Percentiles rank a stretch among this genome's conserved stretches.
Conservation (phyloP, 2,329 filamentous ascomycete species). For the Chalara sp. region DNA sequence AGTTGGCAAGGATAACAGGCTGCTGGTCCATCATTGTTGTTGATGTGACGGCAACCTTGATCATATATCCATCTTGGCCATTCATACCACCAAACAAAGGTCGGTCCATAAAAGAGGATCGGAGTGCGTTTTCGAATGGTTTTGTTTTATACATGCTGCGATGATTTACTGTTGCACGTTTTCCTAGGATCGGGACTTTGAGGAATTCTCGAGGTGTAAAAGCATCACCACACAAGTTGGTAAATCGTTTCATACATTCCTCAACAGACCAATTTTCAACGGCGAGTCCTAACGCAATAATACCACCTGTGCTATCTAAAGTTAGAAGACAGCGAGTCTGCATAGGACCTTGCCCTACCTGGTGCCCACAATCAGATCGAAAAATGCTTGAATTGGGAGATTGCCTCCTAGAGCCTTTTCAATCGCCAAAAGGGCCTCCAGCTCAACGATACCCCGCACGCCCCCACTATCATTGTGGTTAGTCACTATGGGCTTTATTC, state of each 20-base stretch:
- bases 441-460: not conserved
- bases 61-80: not conserved
- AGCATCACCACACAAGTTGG: too few relatives aligned
- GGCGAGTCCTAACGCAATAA: too few relatives aligned
- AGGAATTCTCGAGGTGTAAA: too few relatives aligned
- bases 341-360: not conserved
- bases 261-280: too few relatives aligned
- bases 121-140: not conserved
- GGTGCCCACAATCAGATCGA: not conserved
- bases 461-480: not conserved
- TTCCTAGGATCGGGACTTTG: not conserved
- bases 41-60: conserved; percentile 32
- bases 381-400: not conserved
- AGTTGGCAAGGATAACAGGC: too few relatives aligned
- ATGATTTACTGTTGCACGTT: not conserved
- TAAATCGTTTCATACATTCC: too few relatives aligned
- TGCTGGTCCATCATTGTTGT: conserved; percentile 14
- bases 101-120: too few relatives aligned
- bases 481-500: too few relatives aligned
- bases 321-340: too few relatives aligned
- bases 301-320: too few relatives aligned
- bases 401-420: not conserved
- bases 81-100: not conserved
- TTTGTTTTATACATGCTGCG: not conserved
- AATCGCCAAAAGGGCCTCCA: not conserved